These are phyloP conservation scores for Cladosporium sp. DNA, from an alignment of 2,329 filamentous ascomycete species.

Conservation along the genomic window DNA sequence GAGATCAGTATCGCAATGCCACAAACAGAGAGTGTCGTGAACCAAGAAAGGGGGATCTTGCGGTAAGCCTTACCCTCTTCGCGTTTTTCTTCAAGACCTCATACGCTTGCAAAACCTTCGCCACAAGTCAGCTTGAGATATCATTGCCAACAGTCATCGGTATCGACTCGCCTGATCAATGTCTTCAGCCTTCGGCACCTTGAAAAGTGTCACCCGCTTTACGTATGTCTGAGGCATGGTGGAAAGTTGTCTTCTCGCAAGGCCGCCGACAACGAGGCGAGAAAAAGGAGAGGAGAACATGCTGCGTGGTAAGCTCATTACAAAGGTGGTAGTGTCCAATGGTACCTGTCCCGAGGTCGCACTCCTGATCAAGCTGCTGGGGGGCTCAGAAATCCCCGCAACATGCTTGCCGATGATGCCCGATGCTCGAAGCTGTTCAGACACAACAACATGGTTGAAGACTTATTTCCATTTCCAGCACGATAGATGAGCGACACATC, in stretches of 20 bases:
- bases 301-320: not conserved
- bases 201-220: conserved; percentile 57
- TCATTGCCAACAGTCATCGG: not conserved
- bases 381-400: conserved; percentile 3
- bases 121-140: not conserved
- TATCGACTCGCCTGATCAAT: conserved; percentile 35
- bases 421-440: not conserved
- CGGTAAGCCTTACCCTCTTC: conserved; percentile 1
- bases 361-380: not conserved
- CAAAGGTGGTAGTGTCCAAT: not conserved
- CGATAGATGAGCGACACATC: not conserved
- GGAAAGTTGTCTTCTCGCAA: conserved; percentile 16
- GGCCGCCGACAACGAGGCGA: not conserved
- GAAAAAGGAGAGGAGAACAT: not conserved
- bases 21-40: not conserved
- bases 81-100: conserved; percentile 17
- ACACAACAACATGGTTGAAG: not conserved
- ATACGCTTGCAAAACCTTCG: conserved; percentile 13
- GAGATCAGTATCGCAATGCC: not conserved
- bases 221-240: conserved; percentile 35
- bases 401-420: not conserved
- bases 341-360: conserved; percentile 1
- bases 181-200: conserved; percentile 52
- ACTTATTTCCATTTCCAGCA: not conserved
- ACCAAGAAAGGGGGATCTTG: not conserved